Evolutionary conservation across 108 stramenopile genomes (phyloP), one percentile per base, ranked within the genome.

Genomic region (Skeletonema marinoi): DNA sequence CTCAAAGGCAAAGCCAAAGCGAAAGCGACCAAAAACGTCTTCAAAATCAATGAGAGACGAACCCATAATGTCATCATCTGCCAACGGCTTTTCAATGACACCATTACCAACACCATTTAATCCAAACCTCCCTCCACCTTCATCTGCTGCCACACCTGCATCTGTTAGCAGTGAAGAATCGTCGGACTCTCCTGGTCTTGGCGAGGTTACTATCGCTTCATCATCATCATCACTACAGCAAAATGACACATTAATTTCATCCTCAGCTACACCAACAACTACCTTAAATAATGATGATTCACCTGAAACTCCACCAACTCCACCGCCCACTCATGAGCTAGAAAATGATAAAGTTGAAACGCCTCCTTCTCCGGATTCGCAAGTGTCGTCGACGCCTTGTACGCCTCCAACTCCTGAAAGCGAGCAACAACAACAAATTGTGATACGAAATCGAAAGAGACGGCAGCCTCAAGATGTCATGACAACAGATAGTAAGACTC

Each of bases 321-420:
- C 54, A 56, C 21, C 21, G n/a, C 19, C 54, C 7, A 25, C 54
- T 56, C 54, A 56, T 56, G 54, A 56, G 54, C 54, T 25, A 5
- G 25, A 56, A 25, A 25, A 56, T 9, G 54, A 56, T 56, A 25
- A 25, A 8, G 44, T 46, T n/a, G 61, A 73, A 32, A 73, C 72
- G 29, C 72, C 72, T 42, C 72, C 72, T 7, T 63, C 72, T 6
- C 60, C 60, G 16, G 72, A 73, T 60, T 17, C 60, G 7, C 17
- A 73, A 6, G 35, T 14, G 32, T 31, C 61, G 21, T 44, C 38
- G 10, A 73, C 61, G 21, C 61, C 61, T 63, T 41, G 21, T 60
- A 41, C 72, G 60, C 72, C 72, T 62, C 72, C 61, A 32, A 73
- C 72, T 9, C 72, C 72, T 30, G 72, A 73, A 17, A 39, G 44